These are phyloP conservation scores for Raphanus sativus DNA, from an alignment of 345 rosid genomes.

Conservation along the genomic window DNA sequence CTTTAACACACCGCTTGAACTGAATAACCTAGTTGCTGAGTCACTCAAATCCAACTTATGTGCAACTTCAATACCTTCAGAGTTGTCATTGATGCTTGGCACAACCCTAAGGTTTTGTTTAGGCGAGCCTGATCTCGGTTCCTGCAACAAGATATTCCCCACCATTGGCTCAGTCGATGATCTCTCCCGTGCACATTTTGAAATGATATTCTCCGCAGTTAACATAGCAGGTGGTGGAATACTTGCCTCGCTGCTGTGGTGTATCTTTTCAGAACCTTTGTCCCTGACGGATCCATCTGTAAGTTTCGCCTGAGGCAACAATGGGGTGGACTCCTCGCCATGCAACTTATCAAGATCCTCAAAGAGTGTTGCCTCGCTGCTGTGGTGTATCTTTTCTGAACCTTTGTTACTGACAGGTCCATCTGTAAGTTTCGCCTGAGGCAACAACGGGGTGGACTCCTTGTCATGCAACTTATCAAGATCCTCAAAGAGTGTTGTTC, in stretches of 20 bases:
- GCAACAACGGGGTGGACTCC: slow-evolving; percentile 37
- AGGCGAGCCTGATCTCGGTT: slow-evolving; percentile 23
- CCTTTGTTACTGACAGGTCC: slow-evolving; percentile 35
- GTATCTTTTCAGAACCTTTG: slow-evolving; percentile 39
- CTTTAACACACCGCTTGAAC: slow-evolving; percentile 24
- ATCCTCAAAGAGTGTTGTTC: slow-evolving; percentile 30
- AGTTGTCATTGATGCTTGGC: slow-evolving; percentile 21
- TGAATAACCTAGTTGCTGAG: slow-evolving; percentile 30
- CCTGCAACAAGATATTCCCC: slow-evolving; percentile 16
- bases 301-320: slow-evolving; percentile 44
- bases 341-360: slow-evolving; percentile 38
- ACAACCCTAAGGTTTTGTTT: slow-evolving; percentile 17
- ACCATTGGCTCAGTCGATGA: slow-evolving; percentile 22
- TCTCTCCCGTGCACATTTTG: slow-evolving; percentile 1
- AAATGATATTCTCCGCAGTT: slow-evolving; percentile 20
- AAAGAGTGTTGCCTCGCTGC: neutral
- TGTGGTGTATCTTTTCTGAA: slow-evolving; percentile 38
- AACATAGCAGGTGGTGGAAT: slow-evolving; percentile 17
- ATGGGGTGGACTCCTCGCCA: slow-evolving; percentile 36
- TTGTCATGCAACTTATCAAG: slow-evolving; percentile 36
- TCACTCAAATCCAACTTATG: slow-evolving; percentile 22
- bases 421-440: slow-evolving; percentile 42
- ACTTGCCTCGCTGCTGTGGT: slow-evolving; percentile 34
- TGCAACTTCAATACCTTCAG: slow-evolving; percentile 22
- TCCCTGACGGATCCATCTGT: slow-evolving; percentile 35